Evolutionary conservation across 768 basidiomycete genomes (phyloP), one percentile per base, ranked within the genome.

Genomic region (Lentinus tigrinus): DNA sequence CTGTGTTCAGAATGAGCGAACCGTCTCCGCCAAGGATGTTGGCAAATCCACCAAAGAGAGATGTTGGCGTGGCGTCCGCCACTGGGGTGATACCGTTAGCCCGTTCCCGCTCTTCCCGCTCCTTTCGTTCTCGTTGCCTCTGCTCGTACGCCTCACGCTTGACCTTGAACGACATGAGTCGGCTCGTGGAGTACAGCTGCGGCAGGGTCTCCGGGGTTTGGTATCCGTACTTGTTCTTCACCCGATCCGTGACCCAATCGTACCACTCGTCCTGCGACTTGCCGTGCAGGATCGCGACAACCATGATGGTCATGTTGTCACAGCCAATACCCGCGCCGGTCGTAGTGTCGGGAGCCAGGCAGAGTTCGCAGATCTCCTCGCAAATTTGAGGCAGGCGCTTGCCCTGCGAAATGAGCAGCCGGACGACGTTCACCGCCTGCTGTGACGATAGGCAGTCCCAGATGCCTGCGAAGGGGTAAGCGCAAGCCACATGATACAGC

Each of bases 371-470:
- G 64, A 98, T 86, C 67, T 85, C 81, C 72, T 96, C 93, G 66
- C 89, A 85, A 58, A 98, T 92, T 70, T 95, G 88, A n/a, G 74
- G 63, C 8, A 98, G 82, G 52, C 85, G 78, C 67, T 87, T 89
- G 39, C 89, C 88, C 65, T 93, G 81, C 13, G 92, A 85, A 37
- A 98, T 78, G 60, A 88, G 82, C 44, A 88, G 84, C 46, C 97
- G 86, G 39, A 95, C 81, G 61, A 92, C 88, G 74, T 98, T 91
- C 60, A 98, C 80, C 43, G 89, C 92, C 70, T 97, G 91, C 64
- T 99, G 97, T 8, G 94, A 96, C 4, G 83, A 84, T 38, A 99
- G 73, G 69, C 97, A 98, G 72, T 99, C 97, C 97, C 97, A 99
- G 67, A 98, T 99, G 60, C 96, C 95, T 96, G 60, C n/a, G 36